These are phyloP conservation scores for Gentiana macrophylla DNA, from an alignment of 257 asterid species.

Conservation along the genomic window DNA sequence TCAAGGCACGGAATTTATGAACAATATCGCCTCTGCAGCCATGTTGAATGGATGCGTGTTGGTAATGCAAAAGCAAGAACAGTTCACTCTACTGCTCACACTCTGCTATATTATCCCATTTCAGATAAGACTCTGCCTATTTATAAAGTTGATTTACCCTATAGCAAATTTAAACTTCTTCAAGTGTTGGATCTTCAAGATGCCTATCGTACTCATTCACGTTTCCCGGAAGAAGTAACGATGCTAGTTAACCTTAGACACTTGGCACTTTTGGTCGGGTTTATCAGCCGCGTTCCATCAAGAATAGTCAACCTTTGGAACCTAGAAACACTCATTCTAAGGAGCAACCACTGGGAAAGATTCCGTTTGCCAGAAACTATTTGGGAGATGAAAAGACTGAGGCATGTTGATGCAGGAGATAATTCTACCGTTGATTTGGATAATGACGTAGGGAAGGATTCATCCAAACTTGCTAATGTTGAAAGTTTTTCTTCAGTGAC, in stretches of 20 bases:
- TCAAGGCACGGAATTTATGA: background rate
- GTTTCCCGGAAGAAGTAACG: background rate
- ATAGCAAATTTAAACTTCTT: background rate
- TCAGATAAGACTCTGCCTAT: no score
- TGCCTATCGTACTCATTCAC: background rate
- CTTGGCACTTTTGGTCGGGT: background rate
- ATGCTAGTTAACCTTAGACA: constrained; percentile 2
- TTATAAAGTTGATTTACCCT: background rate
- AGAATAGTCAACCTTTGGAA: constrained; percentile 4
- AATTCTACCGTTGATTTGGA: background rate
- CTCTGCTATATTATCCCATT: background rate
- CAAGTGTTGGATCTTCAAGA: constrained; percentile 7
- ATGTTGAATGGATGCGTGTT: background rate
- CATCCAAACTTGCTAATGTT: background rate
- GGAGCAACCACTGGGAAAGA: background rate
- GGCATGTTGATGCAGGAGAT: constrained; percentile 7
- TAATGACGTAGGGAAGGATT: background rate
- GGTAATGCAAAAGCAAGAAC: no score
- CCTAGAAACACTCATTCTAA: constrained; percentile 1
- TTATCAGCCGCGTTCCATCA: background rate
- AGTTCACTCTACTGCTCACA: background rate
- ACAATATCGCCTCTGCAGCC: background rate
- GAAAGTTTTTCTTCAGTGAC: background rate
- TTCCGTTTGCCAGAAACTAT: constrained; percentile 2
- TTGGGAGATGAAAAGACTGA: constrained; percentile 10